A percentile compares a stretch with the other conserved stretches of the same genome.
Evolutionary conservation across 805 yeast genomes (phyloP).

Genomic region (Candida hispaniensis): DNA sequence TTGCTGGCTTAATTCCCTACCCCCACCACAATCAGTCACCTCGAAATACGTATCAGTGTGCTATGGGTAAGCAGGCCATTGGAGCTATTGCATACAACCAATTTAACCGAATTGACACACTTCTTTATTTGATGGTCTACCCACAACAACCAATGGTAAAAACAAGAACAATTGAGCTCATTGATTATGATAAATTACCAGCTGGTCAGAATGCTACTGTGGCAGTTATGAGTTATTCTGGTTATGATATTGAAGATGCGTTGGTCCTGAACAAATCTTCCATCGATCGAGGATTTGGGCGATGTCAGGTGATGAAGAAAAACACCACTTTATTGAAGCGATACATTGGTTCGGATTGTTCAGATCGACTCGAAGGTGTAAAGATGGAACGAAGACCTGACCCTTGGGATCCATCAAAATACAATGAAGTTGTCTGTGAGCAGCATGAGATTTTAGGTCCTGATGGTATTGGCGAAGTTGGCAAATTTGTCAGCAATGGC

Average conservation of each 20-base stretch:
- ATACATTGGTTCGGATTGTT: slow-evolving; percentile 82
- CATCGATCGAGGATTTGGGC: slow-evolving; percentile 91
- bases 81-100: slow-evolving; percentile 98
- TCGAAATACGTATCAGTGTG: slow-evolving; percentile 86
- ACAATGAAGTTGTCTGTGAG: slow-evolving; percentile 42
- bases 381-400: slow-evolving; percentile 44
- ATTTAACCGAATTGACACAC: slow-evolving; percentile 87
- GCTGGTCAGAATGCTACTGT: slow-evolving; percentile 99
- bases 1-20: slow-evolving; percentile 84
- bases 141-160: slow-evolving; percentile 99
- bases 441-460: slow-evolving; percentile 82
- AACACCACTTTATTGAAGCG: slow-evolving; percentile 82
- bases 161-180: slow-evolving; percentile 90
- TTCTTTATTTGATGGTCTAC: slow-evolving; percentile 90
- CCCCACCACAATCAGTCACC: slow-evolving; percentile 92
- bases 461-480: slow-evolving; percentile 96
- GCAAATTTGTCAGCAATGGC: slow-evolving; percentile 80
- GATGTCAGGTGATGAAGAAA: slow-evolving; percentile 91
- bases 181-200: slow-evolving; percentile 90
- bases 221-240: slow-evolving; percentile 98
- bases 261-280: slow-evolving; percentile 87
- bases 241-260: slow-evolving; percentile 99
- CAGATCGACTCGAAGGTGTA: slow-evolving; percentile 82
- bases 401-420: slow-evolving; percentile 10
- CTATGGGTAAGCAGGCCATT: slow-evolving; percentile 99